Evolutionary conservation across 768 basidiomycete species (phyloP).

Genomic region (Amanita inopinata): DNA sequence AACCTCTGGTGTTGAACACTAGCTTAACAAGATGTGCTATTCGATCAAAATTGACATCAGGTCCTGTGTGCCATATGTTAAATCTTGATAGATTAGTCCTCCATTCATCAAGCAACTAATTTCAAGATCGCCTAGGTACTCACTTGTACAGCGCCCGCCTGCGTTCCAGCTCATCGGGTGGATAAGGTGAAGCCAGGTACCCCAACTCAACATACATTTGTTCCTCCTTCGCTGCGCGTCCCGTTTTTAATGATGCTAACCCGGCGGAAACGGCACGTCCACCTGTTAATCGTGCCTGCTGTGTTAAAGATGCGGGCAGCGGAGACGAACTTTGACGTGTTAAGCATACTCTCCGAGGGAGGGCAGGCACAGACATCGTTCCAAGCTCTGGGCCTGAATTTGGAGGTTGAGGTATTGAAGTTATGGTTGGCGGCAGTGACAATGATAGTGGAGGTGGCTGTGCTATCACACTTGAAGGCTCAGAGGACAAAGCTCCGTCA

Average conservation of each 20-base stretch:
- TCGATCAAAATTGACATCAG: conserved; percentile 87
- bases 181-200: conserved; percentile 73
- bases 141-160: conserved; percentile 80
- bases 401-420: conserved; percentile 6
- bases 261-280: conserved; percentile 22
- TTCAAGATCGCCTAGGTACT: conserved; percentile 20
- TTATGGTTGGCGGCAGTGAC: conserved; percentile 2
- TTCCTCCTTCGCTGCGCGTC: conserved; percentile 55
- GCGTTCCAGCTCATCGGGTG: conserved; percentile 77
- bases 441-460: conserved; percentile 4
- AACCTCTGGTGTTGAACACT: conserved; percentile 85
- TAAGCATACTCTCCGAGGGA: conserved; percentile 42
- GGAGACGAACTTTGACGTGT: conserved; percentile 61
- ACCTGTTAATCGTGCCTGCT: conserved; percentile 23
- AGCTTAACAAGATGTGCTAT: conserved; percentile 89
- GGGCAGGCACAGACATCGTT: conserved; percentile 29
- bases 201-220: conserved; percentile 54
- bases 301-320: conserved; percentile 33
- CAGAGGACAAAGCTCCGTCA: conserved; percentile 1
- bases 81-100: conserved; percentile 38
- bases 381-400: conserved; percentile 8
- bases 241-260: conserved; percentile 21
- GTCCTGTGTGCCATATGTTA: conserved; percentile 80
- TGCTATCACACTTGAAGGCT: not conserved
- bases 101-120: not conserved